A percentile compares a stretch with the other conserved stretches of the same genome.
phyloP scores from a whole-genome alignment of 2,329 filamentous ascomycete species.

The Diaporthe sp. region DNA sequence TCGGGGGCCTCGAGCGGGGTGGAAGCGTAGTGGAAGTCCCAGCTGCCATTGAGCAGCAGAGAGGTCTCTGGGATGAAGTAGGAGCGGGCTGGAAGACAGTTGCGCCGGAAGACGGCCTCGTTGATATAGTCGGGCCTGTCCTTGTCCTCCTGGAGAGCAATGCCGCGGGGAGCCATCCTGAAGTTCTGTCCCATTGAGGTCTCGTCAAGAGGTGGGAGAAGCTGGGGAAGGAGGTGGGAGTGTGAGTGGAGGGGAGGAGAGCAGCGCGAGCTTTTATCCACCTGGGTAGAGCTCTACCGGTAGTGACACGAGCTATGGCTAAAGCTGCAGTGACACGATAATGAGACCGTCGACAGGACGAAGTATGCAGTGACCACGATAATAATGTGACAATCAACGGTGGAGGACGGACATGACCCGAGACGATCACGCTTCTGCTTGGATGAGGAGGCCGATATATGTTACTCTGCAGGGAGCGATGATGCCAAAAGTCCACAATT shows the following conservation, averaged over 20 bases:
- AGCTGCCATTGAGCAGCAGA: slow-evolving; percentile 66
- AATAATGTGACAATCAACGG: not conserved
- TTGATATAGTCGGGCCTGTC: slow-evolving; percentile 62
- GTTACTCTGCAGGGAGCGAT: slow-evolving; percentile 28
- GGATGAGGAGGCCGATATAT: slow-evolving; percentile 16
- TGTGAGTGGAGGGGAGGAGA: not conserved
- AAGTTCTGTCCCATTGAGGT: slow-evolving; percentile 26
- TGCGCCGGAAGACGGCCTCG: slow-evolving; percentile 64
- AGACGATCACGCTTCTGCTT: slow-evolving; percentile 22
- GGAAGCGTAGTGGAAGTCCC: slow-evolving; percentile 66
- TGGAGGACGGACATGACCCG: slow-evolving; percentile 12
- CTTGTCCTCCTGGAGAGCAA: slow-evolving; percentile 51
- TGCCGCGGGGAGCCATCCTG: slow-evolving; percentile 44
- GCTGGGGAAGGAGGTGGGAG: not conserved
- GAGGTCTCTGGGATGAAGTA: slow-evolving; percentile 65
- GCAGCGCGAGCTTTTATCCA: slow-evolving; percentile 8
- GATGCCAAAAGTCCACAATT: slow-evolving; percentile 17
- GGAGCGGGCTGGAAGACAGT: slow-evolving; percentile 64
- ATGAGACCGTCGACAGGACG: not conserved
- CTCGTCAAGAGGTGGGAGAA: not conserved
- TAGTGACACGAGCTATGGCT: slow-evolving; percentile 14
- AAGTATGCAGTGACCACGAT: slow-evolving; percentile 1
- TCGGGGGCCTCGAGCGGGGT: slow-evolving; percentile 61
- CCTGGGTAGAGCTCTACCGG: not conserved
- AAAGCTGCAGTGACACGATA: slow-evolving; percentile 8